phyloP scores from a whole-genome alignment of 2,329 filamentous ascomycete genomes.

The Ploettnerulaceae sp. region DNA sequence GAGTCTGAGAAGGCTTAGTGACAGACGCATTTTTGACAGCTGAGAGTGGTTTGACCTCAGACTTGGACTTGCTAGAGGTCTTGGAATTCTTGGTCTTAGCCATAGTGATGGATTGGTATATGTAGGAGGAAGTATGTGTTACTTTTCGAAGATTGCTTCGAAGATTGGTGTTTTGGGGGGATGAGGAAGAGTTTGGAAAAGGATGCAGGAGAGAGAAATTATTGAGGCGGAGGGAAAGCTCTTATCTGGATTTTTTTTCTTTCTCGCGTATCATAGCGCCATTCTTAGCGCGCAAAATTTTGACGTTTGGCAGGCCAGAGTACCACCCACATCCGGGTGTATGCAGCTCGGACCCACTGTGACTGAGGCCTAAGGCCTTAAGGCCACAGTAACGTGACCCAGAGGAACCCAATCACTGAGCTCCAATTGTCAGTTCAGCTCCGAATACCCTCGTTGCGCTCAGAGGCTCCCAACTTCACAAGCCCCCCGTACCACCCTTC shows the following conservation, averaged over 20 bases:
- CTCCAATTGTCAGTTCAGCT: constrained; percentile 7
- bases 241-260: constrained; percentile 29
- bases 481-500: background rate
- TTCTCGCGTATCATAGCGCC: constrained; percentile 22
- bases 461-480: background rate
- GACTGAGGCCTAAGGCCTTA: constrained; percentile 2
- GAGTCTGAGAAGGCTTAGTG: constrained; percentile 60
- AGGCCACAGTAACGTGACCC: background rate
- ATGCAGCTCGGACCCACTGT: too few species aligned
- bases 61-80: constrained; percentile 45
- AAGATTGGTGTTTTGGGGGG: constrained; percentile 6
- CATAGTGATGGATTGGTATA: constrained; percentile 44
- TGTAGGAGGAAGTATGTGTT: constrained; percentile 6
- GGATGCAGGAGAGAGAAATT: constrained; percentile 12
- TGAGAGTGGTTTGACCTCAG: constrained; percentile 46
- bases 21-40: constrained; percentile 62
- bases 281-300: constrained; percentile 10
- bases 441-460: background rate
- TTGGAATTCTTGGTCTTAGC: constrained; percentile 63
- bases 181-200: constrained; percentile 14
- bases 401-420: background rate
- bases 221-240: constrained; percentile 24
- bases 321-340: too few species aligned
- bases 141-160: constrained; percentile 10
- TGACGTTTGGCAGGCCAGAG: background rate